Conservation (phyloP, 257 asterid species). For the Henckelia pumila region DNA sequence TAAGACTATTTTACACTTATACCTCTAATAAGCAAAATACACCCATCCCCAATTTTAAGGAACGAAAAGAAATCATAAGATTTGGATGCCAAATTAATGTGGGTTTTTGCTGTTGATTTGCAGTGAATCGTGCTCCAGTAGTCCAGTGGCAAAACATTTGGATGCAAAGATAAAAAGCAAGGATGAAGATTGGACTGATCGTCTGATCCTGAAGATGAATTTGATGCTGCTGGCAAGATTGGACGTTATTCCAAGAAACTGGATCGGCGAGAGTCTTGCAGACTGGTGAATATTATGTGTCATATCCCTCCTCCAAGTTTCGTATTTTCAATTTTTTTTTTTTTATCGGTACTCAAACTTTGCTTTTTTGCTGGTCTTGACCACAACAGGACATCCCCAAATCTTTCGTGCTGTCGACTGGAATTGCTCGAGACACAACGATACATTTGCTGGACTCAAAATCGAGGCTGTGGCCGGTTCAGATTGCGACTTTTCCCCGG, state of each 20-base stretch:
- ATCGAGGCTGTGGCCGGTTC: background rate
- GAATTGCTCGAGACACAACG: background rate
- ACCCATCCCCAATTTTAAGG: background rate
- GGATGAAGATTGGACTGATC: background rate
- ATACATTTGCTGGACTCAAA: background rate
- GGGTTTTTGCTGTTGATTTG: background rate
- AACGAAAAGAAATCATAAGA: background rate
- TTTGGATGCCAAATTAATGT: background rate
- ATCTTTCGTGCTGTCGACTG: background rate
- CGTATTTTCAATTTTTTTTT: background rate
- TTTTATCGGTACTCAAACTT: background rate
- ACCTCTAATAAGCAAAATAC: no score
- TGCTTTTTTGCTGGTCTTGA: background rate
- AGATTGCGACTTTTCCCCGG: background rate
- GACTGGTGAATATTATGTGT: background rate
- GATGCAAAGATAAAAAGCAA: background rate
- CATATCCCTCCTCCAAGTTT: no score
- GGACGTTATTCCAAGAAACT: background rate
- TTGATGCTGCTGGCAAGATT: background rate
- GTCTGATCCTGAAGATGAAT: background rate
- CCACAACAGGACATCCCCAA: background rate
- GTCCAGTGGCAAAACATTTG: background rate
- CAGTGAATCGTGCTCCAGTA: background rate
- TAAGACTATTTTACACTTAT: no score
- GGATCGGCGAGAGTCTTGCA: background rate